These are phyloP conservation scores for Spergularia bocconei DNA, from an alignment of 148 eudicot species.

Conservation along the genomic window DNA sequence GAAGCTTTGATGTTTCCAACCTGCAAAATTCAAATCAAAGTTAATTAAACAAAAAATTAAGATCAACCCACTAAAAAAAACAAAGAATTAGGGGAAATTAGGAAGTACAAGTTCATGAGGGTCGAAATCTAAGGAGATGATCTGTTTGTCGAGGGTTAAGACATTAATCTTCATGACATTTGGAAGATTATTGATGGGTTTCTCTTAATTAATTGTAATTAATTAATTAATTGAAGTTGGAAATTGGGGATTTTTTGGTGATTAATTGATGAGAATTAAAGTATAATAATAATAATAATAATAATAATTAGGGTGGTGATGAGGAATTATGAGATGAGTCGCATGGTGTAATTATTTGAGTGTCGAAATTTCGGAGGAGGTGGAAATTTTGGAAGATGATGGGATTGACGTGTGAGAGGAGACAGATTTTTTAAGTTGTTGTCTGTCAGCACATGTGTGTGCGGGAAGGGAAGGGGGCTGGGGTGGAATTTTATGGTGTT, in stretches of 20 bases:
- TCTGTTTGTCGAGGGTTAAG: conserved; percentile 76
- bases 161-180: conserved; percentile 79
- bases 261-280: not conserved
- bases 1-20: conserved; percentile 88
- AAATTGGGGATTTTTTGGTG: not conserved
- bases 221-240: not conserved
- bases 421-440: no score
- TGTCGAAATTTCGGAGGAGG: no score
- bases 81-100: not conserved
- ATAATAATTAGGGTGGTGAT: no score
- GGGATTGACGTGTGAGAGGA: no score
- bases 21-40: conserved; percentile 34
- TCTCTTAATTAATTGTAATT: not conserved
- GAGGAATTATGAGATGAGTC: no score
- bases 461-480: no score
- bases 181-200: not conserved
- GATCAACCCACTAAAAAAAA: not conserved
- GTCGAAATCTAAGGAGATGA: conserved; percentile 75
- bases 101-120: conserved; percentile 70
- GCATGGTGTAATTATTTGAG: no score
- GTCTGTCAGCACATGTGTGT: no score
- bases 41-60: not conserved
- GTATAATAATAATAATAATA: no score
- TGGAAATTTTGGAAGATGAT: no score
- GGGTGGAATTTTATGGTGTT: no score